Evolutionary conservation across 192 early-diverging fungal genomes (phyloP).

Genomic region (Backusella luteola): DNA sequence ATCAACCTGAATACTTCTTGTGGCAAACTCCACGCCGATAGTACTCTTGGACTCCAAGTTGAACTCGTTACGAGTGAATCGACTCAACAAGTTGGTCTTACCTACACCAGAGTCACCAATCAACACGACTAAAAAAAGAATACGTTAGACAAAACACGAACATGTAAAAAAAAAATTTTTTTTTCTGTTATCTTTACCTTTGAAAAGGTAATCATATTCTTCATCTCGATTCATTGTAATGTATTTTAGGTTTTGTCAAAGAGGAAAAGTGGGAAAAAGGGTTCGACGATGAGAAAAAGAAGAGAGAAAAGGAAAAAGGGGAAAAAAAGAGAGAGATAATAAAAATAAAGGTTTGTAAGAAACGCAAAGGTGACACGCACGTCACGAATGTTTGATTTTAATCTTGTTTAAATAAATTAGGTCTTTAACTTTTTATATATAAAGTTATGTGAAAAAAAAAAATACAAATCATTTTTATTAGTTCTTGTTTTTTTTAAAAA

Average conservation of each 20-base stretch:
- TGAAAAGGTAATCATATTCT: constrained; percentile 20
- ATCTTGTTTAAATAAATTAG: background rate
- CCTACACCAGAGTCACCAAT: constrained; percentile 97
- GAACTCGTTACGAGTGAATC: constrained; percentile 98
- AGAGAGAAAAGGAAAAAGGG: background rate
- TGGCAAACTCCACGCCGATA: constrained; percentile 98
- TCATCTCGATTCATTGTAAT: constrained; percentile 14
- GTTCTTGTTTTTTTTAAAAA: no score
- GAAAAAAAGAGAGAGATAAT: background rate
- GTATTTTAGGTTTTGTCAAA: background rate
- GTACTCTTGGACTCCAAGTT: constrained; percentile 98
- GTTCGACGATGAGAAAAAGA: background rate
- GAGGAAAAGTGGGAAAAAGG: background rate
- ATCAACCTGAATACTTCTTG: constrained; percentile 93
- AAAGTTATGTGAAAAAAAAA: background rate
- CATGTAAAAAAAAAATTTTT: background rate
- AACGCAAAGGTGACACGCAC: background rate
- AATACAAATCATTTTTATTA: no score
- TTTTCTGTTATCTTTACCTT: background rate
- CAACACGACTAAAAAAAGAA: constrained; percentile 64
- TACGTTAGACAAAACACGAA: background rate
- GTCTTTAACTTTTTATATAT: background rate
- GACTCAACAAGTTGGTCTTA: constrained; percentile 94
- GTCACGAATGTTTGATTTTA: constrained; percentile 3
- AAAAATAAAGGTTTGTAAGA: background rate